Base-by-base conservation (phyloP, 805 yeast genomes). In the Candida tammaniensis region DNA sequence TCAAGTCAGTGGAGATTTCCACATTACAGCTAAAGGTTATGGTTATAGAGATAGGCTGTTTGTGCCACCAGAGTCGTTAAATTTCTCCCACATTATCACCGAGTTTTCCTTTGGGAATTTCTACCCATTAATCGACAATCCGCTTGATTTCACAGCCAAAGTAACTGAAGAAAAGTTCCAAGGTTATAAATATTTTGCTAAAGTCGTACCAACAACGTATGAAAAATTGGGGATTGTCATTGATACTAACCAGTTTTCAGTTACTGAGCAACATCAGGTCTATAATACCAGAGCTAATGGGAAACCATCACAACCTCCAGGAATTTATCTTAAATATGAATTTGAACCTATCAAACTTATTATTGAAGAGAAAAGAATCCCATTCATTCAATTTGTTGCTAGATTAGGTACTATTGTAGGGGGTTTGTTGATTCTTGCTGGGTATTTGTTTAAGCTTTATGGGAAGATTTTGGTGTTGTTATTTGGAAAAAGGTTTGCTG, bases 51-150 rank as follows among this genome's bases (percentile, higher is more conserved):
- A 72, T 41, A 58, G 75, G 38, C 62, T 74, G 29, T 58, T 60
- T 27, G 68, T 72, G 8, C 76, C 75, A 1, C 21, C 51, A 6
- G 76, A 76, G 24, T 60, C 70, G 15, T 60, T 86, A 39, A 85
- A 91, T 52, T 83, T 91, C 54, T 74, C 95, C 1, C 98, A 93
- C 59, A 77, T 78, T 4, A 81, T 93, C 40, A 76, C 76, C 40
- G 98, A 91, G 57, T 76, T 88, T 43, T 87, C 97, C 8, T 91
- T 81, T 60, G 98, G 98, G 10, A 86, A 78, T 23, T 88, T 83
- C 57, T 88, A 78, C 52, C 97, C 98, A 3, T 82, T 75, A 47
- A 70, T 89, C 43, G 72, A 82, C 47, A 91, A 91, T 52, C 95
- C 96, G n/a, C 70, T 93, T 43, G 98, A 93, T 56, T 70, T 69